Evolutionary conservation across 139 green algal genomes (phyloP).

Genomic region (Chlamydomonas sp.): DNA sequence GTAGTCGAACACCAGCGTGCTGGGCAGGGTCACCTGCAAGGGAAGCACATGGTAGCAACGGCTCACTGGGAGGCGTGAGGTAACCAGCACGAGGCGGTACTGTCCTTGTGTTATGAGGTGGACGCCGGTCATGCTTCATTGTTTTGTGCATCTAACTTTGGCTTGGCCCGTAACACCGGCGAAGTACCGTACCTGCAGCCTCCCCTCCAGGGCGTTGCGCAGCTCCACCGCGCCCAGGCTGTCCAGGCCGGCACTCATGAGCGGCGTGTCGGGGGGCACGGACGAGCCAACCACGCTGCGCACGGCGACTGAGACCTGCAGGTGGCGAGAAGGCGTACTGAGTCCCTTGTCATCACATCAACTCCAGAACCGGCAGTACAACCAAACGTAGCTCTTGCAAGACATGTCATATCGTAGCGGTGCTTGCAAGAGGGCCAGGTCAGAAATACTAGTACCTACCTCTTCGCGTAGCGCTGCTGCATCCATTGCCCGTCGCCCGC

Average conservation of each 20-base stretch:
- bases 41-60: neutral
- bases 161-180: no score
- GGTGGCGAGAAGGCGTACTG: neutral
- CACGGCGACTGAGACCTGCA: slow-evolving; percentile 7
- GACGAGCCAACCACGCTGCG: slow-evolving; percentile 16
- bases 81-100: no score
- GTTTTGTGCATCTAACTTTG: neutral
- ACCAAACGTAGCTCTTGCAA: no score
- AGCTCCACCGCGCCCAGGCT: slow-evolving; percentile 87
- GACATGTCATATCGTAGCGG: no score
- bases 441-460: neutral
- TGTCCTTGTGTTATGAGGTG: no score
- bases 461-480: neutral
- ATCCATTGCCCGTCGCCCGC: neutral
- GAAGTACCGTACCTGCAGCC: slow-evolving; percentile 19
- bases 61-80: no score
- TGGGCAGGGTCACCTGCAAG: slow-evolving; percentile 68
- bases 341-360: neutral
- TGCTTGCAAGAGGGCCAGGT: neutral
- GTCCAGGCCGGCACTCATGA: slow-evolving; percentile 81
- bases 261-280: slow-evolving; percentile 58
- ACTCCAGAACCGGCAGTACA: no score
- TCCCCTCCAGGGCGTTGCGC: slow-evolving; percentile 73
- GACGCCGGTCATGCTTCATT: no score
- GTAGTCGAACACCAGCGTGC: slow-evolving; percentile 80